These are phyloP conservation scores for Russula compacta DNA, from an alignment of 768 basidiomycete genomes.

Conservation along the genomic window DNA sequence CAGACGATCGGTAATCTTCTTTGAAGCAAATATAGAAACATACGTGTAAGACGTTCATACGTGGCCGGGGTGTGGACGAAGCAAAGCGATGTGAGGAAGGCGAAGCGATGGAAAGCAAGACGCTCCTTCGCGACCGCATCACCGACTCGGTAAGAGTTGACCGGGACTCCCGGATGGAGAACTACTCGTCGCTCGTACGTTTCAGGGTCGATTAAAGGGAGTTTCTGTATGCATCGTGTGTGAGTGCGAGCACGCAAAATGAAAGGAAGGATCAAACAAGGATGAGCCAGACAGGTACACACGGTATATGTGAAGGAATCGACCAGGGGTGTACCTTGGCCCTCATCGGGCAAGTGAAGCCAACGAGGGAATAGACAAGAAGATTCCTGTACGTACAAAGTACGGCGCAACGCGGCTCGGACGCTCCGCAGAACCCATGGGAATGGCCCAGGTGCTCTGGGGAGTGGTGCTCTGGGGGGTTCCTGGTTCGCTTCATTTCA, in stretches of 20 bases:
- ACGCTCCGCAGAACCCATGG: background rate
- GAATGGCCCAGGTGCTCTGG: background rate
- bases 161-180: background rate
- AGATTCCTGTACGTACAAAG: background rate
- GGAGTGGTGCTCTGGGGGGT: background rate
- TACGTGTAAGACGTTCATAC: background rate
- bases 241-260: background rate
- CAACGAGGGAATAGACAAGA: background rate
- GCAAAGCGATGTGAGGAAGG: background rate
- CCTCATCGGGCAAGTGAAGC: background rate
- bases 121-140: background rate
- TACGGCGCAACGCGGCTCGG: too few relatives aligned
- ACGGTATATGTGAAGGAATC: too few relatives aligned
- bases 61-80: background rate
- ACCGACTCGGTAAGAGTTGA: too few relatives aligned
- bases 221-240: too few relatives aligned
- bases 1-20: background rate
- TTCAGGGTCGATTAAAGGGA: too few relatives aligned
- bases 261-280: background rate
- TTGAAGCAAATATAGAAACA: background rate
- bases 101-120: background rate
- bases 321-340: background rate
- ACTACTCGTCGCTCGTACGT: too few relatives aligned
- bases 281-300: background rate
- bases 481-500: background rate